Evolutionary conservation across 2,329 filamentous ascomycete species (phyloP), one percentile per base, ranked within the genome.

Genomic region (Teratosphaeria epicoccoides): DNA sequence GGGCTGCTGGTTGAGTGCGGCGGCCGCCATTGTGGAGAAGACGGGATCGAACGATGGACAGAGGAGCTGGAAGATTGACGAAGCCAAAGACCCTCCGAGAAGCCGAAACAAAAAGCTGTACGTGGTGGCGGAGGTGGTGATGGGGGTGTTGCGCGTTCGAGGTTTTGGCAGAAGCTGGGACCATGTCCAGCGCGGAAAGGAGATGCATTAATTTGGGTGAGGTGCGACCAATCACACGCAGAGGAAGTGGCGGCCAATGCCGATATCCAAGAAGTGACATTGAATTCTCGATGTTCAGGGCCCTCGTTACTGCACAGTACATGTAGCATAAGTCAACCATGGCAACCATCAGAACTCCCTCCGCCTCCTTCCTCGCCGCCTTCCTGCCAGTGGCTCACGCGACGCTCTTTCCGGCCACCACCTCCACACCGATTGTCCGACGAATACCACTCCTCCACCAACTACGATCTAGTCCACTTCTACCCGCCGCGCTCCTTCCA

Each of bases 401-500:
- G 56, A 63, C 69, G 51, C 62, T 71, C 40, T 63, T 68, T n/a
- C 70, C 71, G 26, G 59, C 46, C 23, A 11, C 49, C n/a, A 53
- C 60, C 23, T n/a, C 49, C n/a, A 53, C 60, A 52, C 73, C 76
- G 55, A 67, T 81, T 46, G 71, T 75, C 46, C 66, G 73, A 45
- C 56, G 62, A 54, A 63, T 70, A 55, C 72, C 72, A 23, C 63
- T 74, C 45, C 67, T 74, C 28, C 70, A 70, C 51, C 71, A 70
- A 59, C 65, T 75, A 49, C 67, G 65, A 57, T 66, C 70, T 61
- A 59, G 52, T 45, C 33, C 33, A 3, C 50, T 75, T 76, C 52
- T 76, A 75, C 58, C 82, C 26, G 72, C 79, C 14, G 72, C 84
- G 54, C 73, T 81, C 6, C 69, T 85, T 37, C 81, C 85, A 47